These are phyloP conservation scores for Acer negundo DNA, from an alignment of 345 rosid genomes.

Conservation along the genomic window DNA sequence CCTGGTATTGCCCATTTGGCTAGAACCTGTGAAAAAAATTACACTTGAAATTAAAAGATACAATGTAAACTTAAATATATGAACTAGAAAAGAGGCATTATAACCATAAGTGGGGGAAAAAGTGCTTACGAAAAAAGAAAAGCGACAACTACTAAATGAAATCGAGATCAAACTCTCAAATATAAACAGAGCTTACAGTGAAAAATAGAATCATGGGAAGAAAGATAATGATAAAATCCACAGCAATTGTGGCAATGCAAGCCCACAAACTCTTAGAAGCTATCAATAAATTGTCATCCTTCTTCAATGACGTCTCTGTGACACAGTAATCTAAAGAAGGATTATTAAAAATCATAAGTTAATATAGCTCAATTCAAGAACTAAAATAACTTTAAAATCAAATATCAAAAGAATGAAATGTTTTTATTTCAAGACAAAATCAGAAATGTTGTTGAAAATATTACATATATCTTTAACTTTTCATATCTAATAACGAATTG, in stretches of 20 bases:
- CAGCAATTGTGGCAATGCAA: slow-evolving; percentile 38
- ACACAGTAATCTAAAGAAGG: slow-evolving; percentile 27
- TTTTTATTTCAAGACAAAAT: too few relatives aligned
- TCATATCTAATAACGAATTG: background rate
- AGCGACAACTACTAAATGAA: background rate
- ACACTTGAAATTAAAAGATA: background rate
- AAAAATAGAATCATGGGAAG: slow-evolving; percentile 62
- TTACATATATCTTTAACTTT: background rate
- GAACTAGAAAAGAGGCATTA: background rate
- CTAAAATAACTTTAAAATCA: background rate
- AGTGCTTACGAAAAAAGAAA: background rate
- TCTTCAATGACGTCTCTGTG: slow-evolving; percentile 37
- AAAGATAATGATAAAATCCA: slow-evolving; percentile 67
- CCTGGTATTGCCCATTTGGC: slow-evolving; percentile 65
- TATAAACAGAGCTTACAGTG: slow-evolving; percentile 53
- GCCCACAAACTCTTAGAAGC: slow-evolving; percentile 46
- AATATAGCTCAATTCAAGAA: background rate
- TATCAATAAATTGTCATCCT: slow-evolving; percentile 37
- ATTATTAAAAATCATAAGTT: background rate
- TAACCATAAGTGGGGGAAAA: background rate
- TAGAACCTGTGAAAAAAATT: slow-evolving; percentile 52
- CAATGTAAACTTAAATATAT: background rate
- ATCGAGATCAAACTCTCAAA: too few relatives aligned
- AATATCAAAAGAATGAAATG: background rate
- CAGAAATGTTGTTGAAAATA: too few relatives aligned